A percentile compares a stretch with the other conserved stretches of the same genome.
Evolutionary conservation across 768 basidiomycete species (phyloP).

Genomic region (Lactifluus echinatus): DNA sequence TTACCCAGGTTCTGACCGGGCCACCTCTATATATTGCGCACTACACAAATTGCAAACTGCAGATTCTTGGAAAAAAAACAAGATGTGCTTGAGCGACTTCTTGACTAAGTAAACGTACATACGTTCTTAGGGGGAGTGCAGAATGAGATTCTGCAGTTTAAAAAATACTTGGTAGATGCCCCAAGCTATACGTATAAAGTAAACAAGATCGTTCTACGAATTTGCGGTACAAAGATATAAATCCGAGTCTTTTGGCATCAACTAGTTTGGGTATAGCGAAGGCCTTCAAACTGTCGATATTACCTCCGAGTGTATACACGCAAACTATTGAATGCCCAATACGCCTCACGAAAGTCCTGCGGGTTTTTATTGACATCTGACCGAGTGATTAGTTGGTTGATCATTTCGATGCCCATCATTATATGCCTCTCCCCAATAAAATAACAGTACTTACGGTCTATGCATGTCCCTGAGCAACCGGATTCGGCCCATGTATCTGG

Average conservation of each 20-base stretch:
- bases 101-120: too few relatives aligned
- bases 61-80: too few relatives aligned
- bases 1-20: too few relatives aligned
- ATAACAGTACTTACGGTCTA: constrained; percentile 36
- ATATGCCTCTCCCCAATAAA: background rate
- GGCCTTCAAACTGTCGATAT: background rate
- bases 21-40: too few relatives aligned
- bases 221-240: background rate
- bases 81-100: too few relatives aligned
- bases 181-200: too few relatives aligned
- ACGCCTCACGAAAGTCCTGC: constrained; percentile 47
- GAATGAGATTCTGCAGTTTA: too few relatives aligned
- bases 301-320: constrained; percentile 38
- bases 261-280: background rate
- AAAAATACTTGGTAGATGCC: too few relatives aligned
- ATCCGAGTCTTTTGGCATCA: background rate
- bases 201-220: background rate
- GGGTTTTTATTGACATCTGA: constrained; percentile 56
- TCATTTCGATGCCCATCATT: background rate
- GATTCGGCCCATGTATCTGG: background rate
- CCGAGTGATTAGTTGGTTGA: background rate
- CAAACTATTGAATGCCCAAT: constrained; percentile 61
- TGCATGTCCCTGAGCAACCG: constrained; percentile 36
- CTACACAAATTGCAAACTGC: too few relatives aligned
- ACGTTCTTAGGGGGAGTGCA: too few relatives aligned